Evolutionary conservation across 768 basidiomycete species (phyloP).

Genomic region (Russula earlei): DNA sequence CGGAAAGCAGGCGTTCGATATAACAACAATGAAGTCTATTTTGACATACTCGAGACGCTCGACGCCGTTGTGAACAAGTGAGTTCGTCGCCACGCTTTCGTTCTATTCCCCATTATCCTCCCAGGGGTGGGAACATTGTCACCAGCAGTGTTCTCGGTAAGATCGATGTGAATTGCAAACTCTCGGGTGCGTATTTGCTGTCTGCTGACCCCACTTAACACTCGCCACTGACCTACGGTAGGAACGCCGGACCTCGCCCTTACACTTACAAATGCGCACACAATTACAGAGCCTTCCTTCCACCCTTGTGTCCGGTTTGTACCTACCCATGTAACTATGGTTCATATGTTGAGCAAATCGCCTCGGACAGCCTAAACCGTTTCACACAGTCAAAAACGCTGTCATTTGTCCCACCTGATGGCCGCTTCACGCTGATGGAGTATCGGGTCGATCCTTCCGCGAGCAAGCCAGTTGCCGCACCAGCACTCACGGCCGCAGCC

Average conservation of each 20-base stretch:
- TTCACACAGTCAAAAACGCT: slow-evolving; percentile 70
- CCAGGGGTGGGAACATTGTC: slow-evolving; percentile 59
- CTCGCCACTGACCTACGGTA: slow-evolving; percentile 21
- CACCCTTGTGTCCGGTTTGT: slow-evolving; percentile 86
- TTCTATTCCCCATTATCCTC: not conserved
- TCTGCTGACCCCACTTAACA: not conserved
- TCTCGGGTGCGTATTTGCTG: slow-evolving; percentile 49
- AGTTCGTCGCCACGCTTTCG: slow-evolving; percentile 18
- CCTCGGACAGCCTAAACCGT: slow-evolving; percentile 50
- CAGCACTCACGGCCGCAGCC: slow-evolving; percentile 27
- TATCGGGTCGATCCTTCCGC: slow-evolving; percentile 57
- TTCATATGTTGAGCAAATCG: not conserved
- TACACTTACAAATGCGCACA: slow-evolving; percentile 43
- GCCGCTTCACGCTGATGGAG: slow-evolving; percentile 73
- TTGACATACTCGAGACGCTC: slow-evolving; percentile 81
- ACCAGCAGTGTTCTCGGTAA: slow-evolving; percentile 64
- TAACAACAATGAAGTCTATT: slow-evolving; percentile 85
- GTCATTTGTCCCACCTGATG: slow-evolving; percentile 93
- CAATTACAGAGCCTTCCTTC: slow-evolving; percentile 59
- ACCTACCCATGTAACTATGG: not conserved
- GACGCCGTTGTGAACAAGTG: slow-evolving; percentile 73
- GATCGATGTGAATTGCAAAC: slow-evolving; percentile 64
- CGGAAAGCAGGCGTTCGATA: slow-evolving; percentile 76
- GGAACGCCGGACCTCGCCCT: slow-evolving; percentile 87
- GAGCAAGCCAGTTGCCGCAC: slow-evolving; percentile 29